Percentiles rank a stretch among this genome's conserved stretches.
phyloP scores from a whole-genome alignment of 2,329 filamentous ascomycete species.

The Penicillium sp. region DNA sequence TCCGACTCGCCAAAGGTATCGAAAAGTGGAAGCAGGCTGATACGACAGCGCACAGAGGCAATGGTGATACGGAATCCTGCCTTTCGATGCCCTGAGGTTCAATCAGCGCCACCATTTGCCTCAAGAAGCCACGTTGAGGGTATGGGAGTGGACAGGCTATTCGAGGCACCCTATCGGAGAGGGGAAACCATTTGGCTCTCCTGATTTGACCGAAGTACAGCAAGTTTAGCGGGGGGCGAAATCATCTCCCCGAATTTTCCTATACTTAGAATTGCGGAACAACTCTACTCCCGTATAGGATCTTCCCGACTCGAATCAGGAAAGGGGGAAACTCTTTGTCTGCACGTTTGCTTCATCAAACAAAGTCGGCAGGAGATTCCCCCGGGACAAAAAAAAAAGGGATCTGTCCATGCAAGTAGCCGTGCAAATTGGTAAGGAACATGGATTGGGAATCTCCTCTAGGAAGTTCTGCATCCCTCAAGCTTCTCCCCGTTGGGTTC shows the following conservation, averaged over 20 bases:
- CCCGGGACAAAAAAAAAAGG: constrained; percentile 5
- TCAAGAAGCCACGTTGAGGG: constrained; percentile 27
- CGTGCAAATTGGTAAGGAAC: constrained; percentile 25
- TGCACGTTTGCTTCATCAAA: constrained; percentile 30
- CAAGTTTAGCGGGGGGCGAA: constrained; percentile 8
- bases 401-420: constrained; percentile 25
- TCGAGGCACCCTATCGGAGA: constrained; percentile 27
- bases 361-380: constrained; percentile 24
- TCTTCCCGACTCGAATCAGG: constrained; percentile 1
- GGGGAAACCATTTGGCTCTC: not conserved
- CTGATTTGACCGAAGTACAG: constrained; percentile 4
- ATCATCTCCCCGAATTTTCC: constrained; percentile 20
- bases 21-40: constrained; percentile 20
- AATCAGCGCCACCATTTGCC: constrained; percentile 20
- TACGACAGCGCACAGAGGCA: constrained; percentile 25
- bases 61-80: constrained; percentile 28
- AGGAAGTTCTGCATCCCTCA: not conserved
- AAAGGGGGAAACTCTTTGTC: constrained; percentile 19
- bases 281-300: not conserved
- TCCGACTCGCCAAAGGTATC: constrained; percentile 24
- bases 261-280: constrained; percentile 6
- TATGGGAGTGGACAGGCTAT: constrained; percentile 4
- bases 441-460: constrained; percentile 19
- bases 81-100: constrained; percentile 15
- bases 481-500: not conserved